A percentile compares a stretch with the other conserved stretches of the same genome.
These are phyloP conservation scores for Hortaea werneckii DNA, from an alignment of 2,329 filamentous ascomycete species.

Conservation along the genomic window DNA sequence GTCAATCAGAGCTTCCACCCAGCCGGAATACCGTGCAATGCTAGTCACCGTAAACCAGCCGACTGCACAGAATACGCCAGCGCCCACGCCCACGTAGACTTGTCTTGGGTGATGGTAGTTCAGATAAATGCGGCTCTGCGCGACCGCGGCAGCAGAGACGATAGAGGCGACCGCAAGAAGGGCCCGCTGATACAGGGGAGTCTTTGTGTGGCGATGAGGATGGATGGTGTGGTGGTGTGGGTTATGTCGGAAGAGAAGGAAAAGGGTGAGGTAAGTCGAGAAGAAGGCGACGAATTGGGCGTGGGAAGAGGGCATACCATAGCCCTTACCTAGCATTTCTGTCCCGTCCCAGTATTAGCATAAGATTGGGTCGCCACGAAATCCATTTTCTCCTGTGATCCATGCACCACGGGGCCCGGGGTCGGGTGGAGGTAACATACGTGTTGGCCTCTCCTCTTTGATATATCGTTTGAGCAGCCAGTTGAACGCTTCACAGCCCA, in stretches of 20 bases:
- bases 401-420: too few species aligned
- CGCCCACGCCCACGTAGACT: constrained; percentile 67
- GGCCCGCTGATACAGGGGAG: constrained; percentile 52
- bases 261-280: constrained; percentile 71
- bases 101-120: constrained; percentile 86
- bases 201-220: constrained; percentile 41
- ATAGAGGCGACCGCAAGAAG: constrained; percentile 37
- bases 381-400: background rate
- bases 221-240: constrained; percentile 37
- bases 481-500: constrained; percentile 85
- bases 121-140: constrained; percentile 77
- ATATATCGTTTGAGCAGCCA: constrained; percentile 82
- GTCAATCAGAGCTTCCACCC: constrained; percentile 63
- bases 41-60: constrained; percentile 69
- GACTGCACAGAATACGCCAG: constrained; percentile 60
- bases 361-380: background rate
- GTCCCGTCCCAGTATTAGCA: background rate
- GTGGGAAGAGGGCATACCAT: constrained; percentile 94
- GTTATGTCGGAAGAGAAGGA: constrained; percentile 70
- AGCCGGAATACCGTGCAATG: constrained; percentile 55
- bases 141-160: constrained; percentile 43
- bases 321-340: constrained; percentile 75
- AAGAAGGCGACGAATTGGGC: constrained; percentile 93
- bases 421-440: constrained; percentile 37
- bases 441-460: constrained; percentile 78